Percentiles rank a stretch among this genome's conserved stretches.
phyloP scores from a whole-genome alignment of 1,284 basidiomycete genomes.

The Inonotus obliquus region DNA sequence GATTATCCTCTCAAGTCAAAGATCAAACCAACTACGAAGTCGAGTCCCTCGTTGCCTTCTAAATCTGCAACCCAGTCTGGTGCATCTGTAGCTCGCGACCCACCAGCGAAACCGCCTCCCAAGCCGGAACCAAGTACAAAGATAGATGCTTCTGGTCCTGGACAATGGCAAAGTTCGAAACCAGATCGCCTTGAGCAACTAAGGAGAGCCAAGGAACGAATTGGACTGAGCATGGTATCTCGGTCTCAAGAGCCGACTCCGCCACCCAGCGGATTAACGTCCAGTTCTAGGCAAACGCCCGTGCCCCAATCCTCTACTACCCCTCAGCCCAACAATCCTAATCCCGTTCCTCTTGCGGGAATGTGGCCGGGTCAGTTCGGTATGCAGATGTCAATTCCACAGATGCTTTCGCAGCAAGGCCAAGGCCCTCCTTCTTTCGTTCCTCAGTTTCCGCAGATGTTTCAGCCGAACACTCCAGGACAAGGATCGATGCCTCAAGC shows the following conservation, averaged over 20 bases:
- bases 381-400: not conserved
- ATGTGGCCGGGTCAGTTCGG: not conserved
- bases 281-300: not conserved
- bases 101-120: not conserved
- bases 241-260: not conserved
- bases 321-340: not conserved
- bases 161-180: not conserved
- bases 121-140: not conserved
- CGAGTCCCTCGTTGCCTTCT: not conserved
- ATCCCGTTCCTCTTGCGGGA: not conserved
- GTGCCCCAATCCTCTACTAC: not conserved
- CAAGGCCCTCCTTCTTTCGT: not conserved
- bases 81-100: not conserved
- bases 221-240: not conserved
- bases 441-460: not conserved
- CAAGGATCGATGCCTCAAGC: not conserved
- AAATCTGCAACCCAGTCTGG: not conserved
- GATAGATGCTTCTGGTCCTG: not conserved
- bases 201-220: slow-evolving; percentile 9
- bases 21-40: not conserved
- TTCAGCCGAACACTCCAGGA: not conserved
- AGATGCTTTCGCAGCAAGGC: not conserved
- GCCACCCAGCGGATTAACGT: not conserved
- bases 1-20: slow-evolving; percentile 2
- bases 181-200: slow-evolving; percentile 7